Conservation (phyloP, 2,329 filamentous ascomycete genomes). For the Metarhizium humberi region DNA sequence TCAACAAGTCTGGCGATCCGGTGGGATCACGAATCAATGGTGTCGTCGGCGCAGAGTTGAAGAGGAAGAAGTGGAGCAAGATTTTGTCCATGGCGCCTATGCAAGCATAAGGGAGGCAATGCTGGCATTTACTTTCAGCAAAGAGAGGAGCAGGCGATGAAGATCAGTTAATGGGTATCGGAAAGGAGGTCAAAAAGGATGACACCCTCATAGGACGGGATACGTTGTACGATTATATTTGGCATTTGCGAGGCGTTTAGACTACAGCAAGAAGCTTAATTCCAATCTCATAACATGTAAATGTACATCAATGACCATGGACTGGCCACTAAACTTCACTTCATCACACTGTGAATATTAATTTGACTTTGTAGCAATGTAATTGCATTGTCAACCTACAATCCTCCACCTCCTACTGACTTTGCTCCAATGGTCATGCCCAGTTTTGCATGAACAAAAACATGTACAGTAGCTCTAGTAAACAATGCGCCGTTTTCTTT, state of each 20-base stretch:
- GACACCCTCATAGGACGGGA: slow-evolving; percentile 14
- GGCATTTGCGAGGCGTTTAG: slow-evolving; percentile 27
- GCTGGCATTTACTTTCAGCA: background rate
- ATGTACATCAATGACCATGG: background rate
- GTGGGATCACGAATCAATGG: slow-evolving; percentile 89
- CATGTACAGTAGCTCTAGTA: background rate
- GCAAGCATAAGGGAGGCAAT: slow-evolving; percentile 34
- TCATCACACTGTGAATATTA: background rate
- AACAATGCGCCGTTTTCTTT: background rate
- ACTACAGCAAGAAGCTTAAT: slow-evolving; percentile 12
- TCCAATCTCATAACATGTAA: slow-evolving; percentile 3
- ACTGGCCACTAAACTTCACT: background rate
- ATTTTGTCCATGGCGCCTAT: slow-evolving; percentile 87
- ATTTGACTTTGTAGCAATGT: background rate
- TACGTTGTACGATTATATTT: slow-evolving; percentile 23
- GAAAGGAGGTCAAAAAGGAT: background rate
- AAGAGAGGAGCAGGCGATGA: background rate
- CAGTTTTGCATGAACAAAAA: background rate
- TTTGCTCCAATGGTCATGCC: background rate
- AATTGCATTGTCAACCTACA: background rate
- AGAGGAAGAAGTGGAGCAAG: slow-evolving; percentile 95
- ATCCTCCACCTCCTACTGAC: background rate
- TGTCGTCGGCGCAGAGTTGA: slow-evolving; percentile 81
- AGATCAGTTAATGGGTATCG: no score
- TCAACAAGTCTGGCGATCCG: slow-evolving; percentile 94